Evolutionary conservation across 148 eudicot species (phyloP).

Genomic region (Heliosperma pusillum): DNA sequence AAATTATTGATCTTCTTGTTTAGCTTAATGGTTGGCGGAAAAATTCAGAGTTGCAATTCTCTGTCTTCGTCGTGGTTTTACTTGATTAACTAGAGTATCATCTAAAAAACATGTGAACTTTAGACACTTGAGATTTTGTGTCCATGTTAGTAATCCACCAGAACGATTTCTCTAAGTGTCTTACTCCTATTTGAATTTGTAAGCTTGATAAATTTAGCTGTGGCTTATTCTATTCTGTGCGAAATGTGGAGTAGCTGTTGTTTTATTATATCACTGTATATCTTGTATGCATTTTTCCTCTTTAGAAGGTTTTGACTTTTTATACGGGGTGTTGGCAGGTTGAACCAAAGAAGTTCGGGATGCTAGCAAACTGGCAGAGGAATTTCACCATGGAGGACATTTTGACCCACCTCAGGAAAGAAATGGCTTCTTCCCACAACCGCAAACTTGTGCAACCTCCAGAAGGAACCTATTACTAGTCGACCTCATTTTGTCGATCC

Average conservation of each 20-base stretch:
- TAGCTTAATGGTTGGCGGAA: not conserved
- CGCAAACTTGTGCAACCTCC: conserved; percentile 62
- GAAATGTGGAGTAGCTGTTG: too few species aligned
- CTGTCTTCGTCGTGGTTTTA: too few species aligned
- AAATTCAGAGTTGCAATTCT: not conserved
- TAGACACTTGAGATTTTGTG: too few species aligned
- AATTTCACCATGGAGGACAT: not conserved
- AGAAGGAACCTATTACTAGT: conserved; percentile 53
- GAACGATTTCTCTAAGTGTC: not conserved
- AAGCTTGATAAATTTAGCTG: not conserved
- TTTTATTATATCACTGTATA: too few species aligned
- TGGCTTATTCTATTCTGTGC: too few species aligned
- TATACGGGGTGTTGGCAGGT: conserved; percentile 32
- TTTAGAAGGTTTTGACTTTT: not conserved
- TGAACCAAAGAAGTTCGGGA: conserved; percentile 54
- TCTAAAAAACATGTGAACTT: not conserved
- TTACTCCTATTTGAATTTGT: not conserved
- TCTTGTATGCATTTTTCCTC: not conserved
- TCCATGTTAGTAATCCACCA: too few species aligned
- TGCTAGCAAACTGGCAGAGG: conserved; percentile 55
- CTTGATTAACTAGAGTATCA: not conserved
- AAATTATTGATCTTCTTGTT: not conserved
- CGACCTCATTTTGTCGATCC: not conserved
- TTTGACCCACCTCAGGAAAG: not conserved
- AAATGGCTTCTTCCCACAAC: conserved; percentile 36